phyloP scores from a whole-genome alignment of 768 basidiomycete species.

The Tylopilus intermedius region DNA sequence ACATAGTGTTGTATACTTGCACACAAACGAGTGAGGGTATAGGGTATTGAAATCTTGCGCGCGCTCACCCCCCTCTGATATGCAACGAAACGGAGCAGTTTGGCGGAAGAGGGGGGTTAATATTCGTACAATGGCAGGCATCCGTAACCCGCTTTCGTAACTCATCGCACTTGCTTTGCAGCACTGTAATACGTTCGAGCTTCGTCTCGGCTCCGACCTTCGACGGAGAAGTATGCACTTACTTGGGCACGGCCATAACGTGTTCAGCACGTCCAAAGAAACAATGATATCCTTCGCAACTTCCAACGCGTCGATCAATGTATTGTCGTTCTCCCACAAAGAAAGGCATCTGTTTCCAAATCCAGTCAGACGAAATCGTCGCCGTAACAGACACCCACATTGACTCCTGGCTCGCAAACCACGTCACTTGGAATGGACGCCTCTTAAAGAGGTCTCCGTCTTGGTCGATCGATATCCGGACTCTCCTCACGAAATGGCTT shows the following conservation, averaged over 20 bases:
- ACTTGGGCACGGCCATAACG: constrained; percentile 62
- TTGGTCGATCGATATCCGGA: constrained; percentile 49
- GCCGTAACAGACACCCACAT: constrained; percentile 38
- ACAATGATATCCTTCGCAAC: constrained; percentile 61
- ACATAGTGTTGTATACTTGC: constrained; percentile 31
- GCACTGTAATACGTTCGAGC: constrained; percentile 30
- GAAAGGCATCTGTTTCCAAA: constrained; percentile 47
- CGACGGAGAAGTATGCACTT: constrained; percentile 17
- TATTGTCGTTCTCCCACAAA: constrained; percentile 60
- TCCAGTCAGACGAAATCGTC: neutral
- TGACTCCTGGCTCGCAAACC: constrained; percentile 65
- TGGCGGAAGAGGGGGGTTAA: constrained; percentile 38
- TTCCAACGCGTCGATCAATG: constrained; percentile 54
- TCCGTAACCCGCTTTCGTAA: constrained; percentile 46
- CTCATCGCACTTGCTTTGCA: constrained; percentile 45
- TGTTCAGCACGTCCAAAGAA: constrained; percentile 62
- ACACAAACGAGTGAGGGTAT: constrained; percentile 25
- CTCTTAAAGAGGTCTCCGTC: constrained; percentile 56
- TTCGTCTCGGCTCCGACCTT: constrained; percentile 10
- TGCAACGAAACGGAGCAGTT: constrained; percentile 36
- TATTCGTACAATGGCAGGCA: constrained; percentile 41
- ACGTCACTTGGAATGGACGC: constrained; percentile 64
- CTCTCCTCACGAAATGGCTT: constrained; percentile 57
- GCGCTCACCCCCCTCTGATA: constrained; percentile 24
- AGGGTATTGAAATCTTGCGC: constrained; percentile 9